These are phyloP conservation scores for Microdochium nivale DNA, from an alignment of 2,329 filamentous ascomycete genomes.

Conservation along the genomic window DNA sequence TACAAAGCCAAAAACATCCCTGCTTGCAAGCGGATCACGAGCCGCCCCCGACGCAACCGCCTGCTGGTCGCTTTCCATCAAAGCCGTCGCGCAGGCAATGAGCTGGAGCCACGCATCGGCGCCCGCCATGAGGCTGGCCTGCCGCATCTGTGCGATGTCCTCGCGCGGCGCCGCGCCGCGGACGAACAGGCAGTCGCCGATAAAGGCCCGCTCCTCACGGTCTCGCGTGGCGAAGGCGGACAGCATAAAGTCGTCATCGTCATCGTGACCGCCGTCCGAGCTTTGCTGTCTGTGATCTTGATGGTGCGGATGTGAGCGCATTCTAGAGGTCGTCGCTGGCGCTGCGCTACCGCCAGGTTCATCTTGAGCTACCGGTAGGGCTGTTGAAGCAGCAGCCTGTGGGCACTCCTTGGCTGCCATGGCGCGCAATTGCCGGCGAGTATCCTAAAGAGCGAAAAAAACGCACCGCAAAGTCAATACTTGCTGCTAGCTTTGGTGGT, in stretches of 20 bases:
- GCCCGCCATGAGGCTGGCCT: slow-evolving; percentile 19
- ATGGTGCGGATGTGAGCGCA: background rate
- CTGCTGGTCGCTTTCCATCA: slow-evolving; percentile 10
- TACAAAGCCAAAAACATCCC: too few relatives aligned
- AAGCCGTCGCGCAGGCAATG: slow-evolving; percentile 18
- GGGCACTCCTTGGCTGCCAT: too few relatives aligned
- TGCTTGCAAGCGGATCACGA: too few relatives aligned
- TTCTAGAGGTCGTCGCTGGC: too few relatives aligned
- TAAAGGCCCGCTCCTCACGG: background rate
- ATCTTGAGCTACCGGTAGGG: too few relatives aligned
- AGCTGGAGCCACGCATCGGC: slow-evolving; percentile 24
- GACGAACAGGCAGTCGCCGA: background rate
- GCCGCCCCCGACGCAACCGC: too few relatives aligned
- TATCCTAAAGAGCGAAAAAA: too few relatives aligned
- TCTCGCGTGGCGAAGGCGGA: background rate
- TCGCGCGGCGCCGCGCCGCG: slow-evolving; percentile 4
- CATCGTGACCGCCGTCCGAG: background rate
- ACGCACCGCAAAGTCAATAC: too few relatives aligned
- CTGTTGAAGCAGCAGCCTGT: too few relatives aligned
- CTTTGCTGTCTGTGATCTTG: background rate
- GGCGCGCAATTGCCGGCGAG: too few relatives aligned
- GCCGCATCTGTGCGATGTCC: slow-evolving; percentile 16
- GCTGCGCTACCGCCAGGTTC: too few relatives aligned
- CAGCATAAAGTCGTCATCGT: background rate
- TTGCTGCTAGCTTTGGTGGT: too few relatives aligned